Base-by-base conservation (phyloP, 2,329 filamentous ascomycete species). In the Sporothrix euskadiensis region DNA sequence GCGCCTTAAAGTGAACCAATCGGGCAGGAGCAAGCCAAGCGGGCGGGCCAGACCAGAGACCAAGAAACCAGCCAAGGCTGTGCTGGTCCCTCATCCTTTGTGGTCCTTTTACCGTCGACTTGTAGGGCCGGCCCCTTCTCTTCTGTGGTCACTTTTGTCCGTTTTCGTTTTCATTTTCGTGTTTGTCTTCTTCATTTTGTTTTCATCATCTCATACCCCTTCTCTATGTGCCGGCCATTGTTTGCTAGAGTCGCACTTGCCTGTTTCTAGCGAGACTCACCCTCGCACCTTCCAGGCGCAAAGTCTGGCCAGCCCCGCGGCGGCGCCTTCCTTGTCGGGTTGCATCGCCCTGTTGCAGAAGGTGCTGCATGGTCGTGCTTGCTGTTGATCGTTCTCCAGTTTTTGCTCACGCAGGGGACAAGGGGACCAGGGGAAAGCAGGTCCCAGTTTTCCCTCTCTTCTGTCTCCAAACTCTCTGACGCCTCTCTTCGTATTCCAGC, bases 351-450 rank as follows among this genome's bases (percentile, higher is more conserved):
- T 70, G 68, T 59, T 22, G 54, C 68, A 44, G 52, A 52, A 39
- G 49, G 47, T n/a, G 66, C 41, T 69, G 4, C 44, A 32, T 68
- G 26, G 65, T n/a, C 44, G 41, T 66, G 63, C 44, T 32, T 47
- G 14, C 22, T 47, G 66, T 41, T 57, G 71, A 44, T 72, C 70
- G 30, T 65, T 72, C 71, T 54, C 71, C 71, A 39, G 35, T 72
- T 72, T 68, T 72, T 49, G 35, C 57, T 22, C 57, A 35, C 59
- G 26, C 59, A 65, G 35, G 56, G 56, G 59, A 22, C 59, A 39
- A 26, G 56, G 14, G 57, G 30, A 59, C 26, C 26, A 16, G 22
- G 57, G 32, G 52, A 9, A 22, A 22, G 30, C n/a, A 7, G 39
- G 22, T 54, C 52, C 61, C 61, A 39, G 19, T 59, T 72, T 72